Percentiles rank a stretch among this genome's conserved stretches.
phyloP scores from a whole-genome alignment of 2,329 filamentous ascomycete species.

The Malbranchea cinnamomea region DNA sequence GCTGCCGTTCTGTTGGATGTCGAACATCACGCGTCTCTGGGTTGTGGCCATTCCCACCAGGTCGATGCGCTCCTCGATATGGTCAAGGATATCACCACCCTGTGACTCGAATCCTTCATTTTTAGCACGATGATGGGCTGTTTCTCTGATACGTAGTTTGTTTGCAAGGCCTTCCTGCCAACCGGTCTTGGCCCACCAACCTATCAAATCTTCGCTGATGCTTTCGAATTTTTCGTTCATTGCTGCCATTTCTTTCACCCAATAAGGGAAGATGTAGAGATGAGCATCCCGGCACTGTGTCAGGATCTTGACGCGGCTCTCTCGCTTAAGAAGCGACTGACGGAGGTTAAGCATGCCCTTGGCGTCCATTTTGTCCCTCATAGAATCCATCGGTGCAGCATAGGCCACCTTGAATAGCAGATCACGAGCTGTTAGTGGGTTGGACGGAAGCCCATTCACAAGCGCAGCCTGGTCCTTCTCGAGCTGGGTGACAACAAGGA shows the following conservation, averaged over 20 bases:
- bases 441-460: constrained; percentile 33
- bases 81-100: constrained; percentile 21
- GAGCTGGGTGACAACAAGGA: constrained; percentile 63
- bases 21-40: constrained; percentile 18
- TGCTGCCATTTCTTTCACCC: constrained; percentile 73
- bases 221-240: constrained; percentile 72
- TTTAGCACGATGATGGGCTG: constrained; percentile 39
- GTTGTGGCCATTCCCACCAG: constrained; percentile 39
- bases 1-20: constrained; percentile 6
- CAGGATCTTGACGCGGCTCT: constrained; percentile 64
- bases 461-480: constrained; percentile 34
- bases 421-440: constrained; percentile 47
- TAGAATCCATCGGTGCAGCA: constrained; percentile 73
- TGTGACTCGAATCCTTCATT: constrained; percentile 30
- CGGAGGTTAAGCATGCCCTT: constrained; percentile 53
- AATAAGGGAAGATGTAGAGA: constrained; percentile 84
- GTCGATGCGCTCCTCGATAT: constrained; percentile 39
- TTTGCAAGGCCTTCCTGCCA: constrained; percentile 74
- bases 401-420: constrained; percentile 67
- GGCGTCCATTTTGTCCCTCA: constrained; percentile 69
- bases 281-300: constrained; percentile 81
- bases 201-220: constrained; percentile 78
- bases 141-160: constrained; percentile 57
- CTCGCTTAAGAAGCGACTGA: constrained; percentile 57
- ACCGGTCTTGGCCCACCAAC: constrained; percentile 87